These are phyloP conservation scores for Cladosporium cucumerinum DNA, from an alignment of 2,329 filamentous ascomycete species.

Conservation along the genomic window DNA sequence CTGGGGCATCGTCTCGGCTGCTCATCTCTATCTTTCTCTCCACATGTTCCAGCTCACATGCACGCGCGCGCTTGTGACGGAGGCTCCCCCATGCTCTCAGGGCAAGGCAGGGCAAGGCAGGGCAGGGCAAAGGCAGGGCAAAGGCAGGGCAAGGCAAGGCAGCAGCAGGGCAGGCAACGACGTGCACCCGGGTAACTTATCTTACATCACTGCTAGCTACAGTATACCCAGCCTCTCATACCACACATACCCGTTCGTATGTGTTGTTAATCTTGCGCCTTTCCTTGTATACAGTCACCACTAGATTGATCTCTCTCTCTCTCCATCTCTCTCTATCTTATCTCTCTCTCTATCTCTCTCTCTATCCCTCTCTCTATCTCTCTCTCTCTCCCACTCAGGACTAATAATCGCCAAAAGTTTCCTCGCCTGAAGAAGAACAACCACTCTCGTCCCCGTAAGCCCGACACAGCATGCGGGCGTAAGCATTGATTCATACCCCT, in stretches of 20 bases:
- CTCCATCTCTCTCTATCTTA: too few species aligned
- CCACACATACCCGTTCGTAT: not conserved
- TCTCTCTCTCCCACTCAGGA: not conserved
- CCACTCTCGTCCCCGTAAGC: not conserved
- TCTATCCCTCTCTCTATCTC: too few species aligned
- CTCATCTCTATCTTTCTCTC: not conserved
- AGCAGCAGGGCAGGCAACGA: not conserved
- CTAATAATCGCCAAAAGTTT: not conserved
- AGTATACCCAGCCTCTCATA: not conserved
- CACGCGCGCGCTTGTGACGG: slow-evolving; percentile 2
- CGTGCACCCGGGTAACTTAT: not conserved
- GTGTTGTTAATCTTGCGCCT: not conserved
- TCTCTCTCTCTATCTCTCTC: too few species aligned
- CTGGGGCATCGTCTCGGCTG: not conserved
- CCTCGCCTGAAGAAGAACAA: not conserved
- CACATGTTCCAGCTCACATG: not conserved
- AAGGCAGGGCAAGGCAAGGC: too few species aligned
- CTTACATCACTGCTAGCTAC: not conserved
- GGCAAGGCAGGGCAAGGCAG: not conserved
- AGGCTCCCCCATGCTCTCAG: not conserved
- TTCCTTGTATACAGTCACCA: not conserved
- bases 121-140: too few species aligned
- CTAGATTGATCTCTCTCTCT: too few species aligned
- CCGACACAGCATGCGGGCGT: slow-evolving; percentile 3
- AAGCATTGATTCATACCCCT: not conserved